These are phyloP conservation scores for Notholithocarpus densiflorus DNA, from an alignment of 306 rosid species.

Conservation along the genomic window DNA sequence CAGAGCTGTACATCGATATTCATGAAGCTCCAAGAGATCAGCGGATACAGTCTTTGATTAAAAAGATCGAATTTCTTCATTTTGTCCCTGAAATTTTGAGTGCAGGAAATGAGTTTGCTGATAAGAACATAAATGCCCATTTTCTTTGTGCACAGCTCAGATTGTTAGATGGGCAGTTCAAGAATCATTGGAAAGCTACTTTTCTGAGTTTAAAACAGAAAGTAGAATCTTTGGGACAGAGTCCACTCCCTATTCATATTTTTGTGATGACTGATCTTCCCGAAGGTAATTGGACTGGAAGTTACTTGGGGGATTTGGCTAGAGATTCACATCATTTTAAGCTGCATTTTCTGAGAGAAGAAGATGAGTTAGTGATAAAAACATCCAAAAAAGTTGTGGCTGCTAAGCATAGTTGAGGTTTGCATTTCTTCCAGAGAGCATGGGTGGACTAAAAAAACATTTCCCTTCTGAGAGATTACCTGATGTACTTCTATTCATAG, in stretches of 20 bases:
- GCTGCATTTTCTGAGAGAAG: constrained; percentile 52
- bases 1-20: constrained; percentile 62
- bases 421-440: constrained; percentile 27
- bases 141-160: constrained; percentile 86
- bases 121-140: constrained; percentile 50
- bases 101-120: constrained; percentile 55
- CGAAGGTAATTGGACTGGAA: constrained; percentile 61
- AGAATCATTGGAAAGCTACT: constrained; percentile 78
- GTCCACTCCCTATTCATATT: constrained; percentile 49
- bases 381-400: constrained; percentile 51
- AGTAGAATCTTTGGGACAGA: constrained; percentile 43
- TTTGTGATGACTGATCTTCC: constrained; percentile 94
- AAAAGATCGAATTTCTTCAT: constrained; percentile 55
- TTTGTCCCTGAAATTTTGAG: constrained; percentile 62
- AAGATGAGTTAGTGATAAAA: constrained; percentile 43
- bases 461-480: constrained; percentile 48
- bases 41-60: constrained; percentile 48
- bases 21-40: constrained; percentile 52
- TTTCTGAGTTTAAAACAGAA: constrained; percentile 52
- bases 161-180: constrained; percentile 86
- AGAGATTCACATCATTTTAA: constrained; percentile 42
- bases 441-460: constrained; percentile 34
- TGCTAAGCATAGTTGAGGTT: constrained; percentile 47
- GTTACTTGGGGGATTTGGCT: constrained; percentile 66
- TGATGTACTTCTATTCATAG: constrained; percentile 67